These are phyloP conservation scores for Jackrogersella multiformis DNA, from an alignment of 495 filamentous ascomycete genomes.

Conservation along the genomic window DNA sequence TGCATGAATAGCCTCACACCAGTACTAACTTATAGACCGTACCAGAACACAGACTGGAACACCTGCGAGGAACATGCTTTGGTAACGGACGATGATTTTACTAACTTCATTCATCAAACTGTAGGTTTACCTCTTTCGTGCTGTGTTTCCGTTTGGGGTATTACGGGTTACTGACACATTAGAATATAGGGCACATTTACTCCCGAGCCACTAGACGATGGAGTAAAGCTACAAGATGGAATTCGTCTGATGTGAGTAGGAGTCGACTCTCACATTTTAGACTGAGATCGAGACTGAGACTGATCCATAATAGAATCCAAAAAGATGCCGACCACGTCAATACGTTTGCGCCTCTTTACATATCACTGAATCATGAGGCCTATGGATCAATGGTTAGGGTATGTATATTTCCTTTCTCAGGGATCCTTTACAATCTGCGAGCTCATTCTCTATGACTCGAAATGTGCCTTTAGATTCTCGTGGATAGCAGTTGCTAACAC, in stretches of 20 bases:
- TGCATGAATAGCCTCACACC: background rate
- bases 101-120: conserved; percentile 60
- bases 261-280: background rate
- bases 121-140: conserved; percentile 45
- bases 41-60: conserved; percentile 55
- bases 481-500: conserved; percentile 11
- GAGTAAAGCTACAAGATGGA: conserved; percentile 53
- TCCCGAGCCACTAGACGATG: conserved; percentile 51
- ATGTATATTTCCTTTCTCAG: conserved; percentile 8
- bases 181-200: conserved; percentile 57
- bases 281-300: conserved; percentile 2
- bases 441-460: background rate
- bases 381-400: conserved; percentile 52
- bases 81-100: conserved; percentile 61
- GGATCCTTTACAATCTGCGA: background rate
- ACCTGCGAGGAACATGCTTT: conserved; percentile 58
- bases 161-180: conserved; percentile 8
- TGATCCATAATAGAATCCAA: conserved; percentile 54
- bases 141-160: background rate
- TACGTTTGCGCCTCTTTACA: conserved; percentile 59
- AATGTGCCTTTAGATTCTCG: background rate
- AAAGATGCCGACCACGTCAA: conserved; percentile 59
- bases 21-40: conserved; percentile 9
- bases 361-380: conserved; percentile 52
- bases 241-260: conserved; percentile 60